These are phyloP conservation scores for Aspergillus felis DNA, from an alignment of 2,329 filamentous ascomycete genomes.

Conservation along the genomic window DNA sequence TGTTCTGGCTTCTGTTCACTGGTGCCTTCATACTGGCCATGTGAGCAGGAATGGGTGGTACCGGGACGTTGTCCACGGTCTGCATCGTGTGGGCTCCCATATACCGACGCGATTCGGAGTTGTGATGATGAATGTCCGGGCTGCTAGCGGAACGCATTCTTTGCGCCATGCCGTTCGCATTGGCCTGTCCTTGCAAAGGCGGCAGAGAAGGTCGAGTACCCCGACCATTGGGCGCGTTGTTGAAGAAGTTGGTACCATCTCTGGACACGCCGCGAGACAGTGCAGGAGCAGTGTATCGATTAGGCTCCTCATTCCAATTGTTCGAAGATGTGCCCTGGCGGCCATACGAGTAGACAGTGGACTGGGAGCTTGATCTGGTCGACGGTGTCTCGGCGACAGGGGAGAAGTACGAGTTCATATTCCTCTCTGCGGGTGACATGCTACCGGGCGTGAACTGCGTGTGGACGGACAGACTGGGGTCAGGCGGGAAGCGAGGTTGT, in stretches of 20 bases:
- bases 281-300: conserved; percentile 84
- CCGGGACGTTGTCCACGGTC: conserved; percentile 58
- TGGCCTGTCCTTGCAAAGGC: conserved; percentile 59
- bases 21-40: conserved; percentile 56
- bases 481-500: conserved; percentile 68
- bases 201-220: conserved; percentile 68
- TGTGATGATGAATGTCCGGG: conserved; percentile 78
- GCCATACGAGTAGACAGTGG: conserved; percentile 73
- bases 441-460: conserved; percentile 49
- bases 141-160: conserved; percentile 89
- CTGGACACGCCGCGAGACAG: conserved; percentile 77
- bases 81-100: conserved; percentile 54
- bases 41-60: conserved; percentile 73
- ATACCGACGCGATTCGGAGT: conserved; percentile 46
- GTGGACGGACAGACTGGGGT: conserved; percentile 66
- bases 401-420: conserved; percentile 88
- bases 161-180: conserved; percentile 54
- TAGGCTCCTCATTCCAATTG: conserved; percentile 68
- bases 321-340: conserved; percentile 66
- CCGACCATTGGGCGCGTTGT: conserved; percentile 58
- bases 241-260: conserved; percentile 62
- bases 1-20: conserved; percentile 73
- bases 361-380: conserved; percentile 47
- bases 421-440: conserved; percentile 59
- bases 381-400: conserved; percentile 70